Evolutionary conservation across 2,329 filamentous ascomycete species (phyloP).

Genomic region (Triangularia verruculosa): DNA sequence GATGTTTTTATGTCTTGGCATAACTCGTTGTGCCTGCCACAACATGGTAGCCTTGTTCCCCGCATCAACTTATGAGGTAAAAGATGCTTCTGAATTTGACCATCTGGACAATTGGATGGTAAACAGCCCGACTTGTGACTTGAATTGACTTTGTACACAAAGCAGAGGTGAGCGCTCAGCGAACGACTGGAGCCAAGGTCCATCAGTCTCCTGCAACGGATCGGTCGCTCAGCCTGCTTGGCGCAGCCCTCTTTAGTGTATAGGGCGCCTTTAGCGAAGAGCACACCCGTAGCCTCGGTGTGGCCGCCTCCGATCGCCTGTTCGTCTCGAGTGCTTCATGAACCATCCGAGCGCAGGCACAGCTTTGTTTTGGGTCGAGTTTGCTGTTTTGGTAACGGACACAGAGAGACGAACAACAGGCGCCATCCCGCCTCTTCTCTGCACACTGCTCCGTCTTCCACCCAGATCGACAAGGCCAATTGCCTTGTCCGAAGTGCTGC

Average conservation of each 20-base stretch:
- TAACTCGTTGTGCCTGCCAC: neutral
- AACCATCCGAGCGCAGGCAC: neutral
- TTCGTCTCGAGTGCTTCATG: conserved; percentile 12
- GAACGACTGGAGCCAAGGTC: neutral
- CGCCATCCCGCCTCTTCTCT: neutral
- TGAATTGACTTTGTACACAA: neutral
- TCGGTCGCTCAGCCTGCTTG: conserved; percentile 10
- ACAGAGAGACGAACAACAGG: neutral
- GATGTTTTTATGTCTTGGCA: neutral
- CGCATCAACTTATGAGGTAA: neutral
- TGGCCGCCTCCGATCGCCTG: conserved; percentile 5
- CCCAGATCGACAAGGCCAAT: conserved; percentile 21
- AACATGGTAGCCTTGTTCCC: neutral
- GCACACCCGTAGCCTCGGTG: conserved; percentile 7
- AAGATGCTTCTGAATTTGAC: neutral
- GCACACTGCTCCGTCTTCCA: neutral
- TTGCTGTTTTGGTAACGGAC: neutral
- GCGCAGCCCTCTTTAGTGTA: neutral
- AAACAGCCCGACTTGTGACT: neutral
- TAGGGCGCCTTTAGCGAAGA: neutral
- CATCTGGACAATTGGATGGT: neutral
- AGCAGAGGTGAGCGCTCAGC: neutral
- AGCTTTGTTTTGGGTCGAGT: neutral
- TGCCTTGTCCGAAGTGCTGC: conserved; percentile 11
- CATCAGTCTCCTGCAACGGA: conserved; percentile 7